These are phyloP conservation scores for Quercus tomentella DNA, from an alignment of 331 rosid genomes.

Conservation along the genomic window DNA sequence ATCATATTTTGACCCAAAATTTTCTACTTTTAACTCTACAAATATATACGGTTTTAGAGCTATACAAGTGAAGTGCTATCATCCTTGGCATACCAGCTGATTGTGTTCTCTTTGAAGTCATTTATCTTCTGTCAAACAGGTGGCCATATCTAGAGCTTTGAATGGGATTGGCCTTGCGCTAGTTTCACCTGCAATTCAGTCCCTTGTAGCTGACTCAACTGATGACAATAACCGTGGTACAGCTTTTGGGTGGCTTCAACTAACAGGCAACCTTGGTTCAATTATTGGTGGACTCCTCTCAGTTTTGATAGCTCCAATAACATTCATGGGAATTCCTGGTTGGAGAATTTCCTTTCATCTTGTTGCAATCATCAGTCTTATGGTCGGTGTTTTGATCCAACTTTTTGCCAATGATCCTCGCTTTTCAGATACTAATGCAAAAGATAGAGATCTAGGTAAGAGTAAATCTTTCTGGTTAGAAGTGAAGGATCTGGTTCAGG, in stretches of 20 bases:
- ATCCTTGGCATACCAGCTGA: conserved; percentile 5
- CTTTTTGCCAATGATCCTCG: conserved; percentile 80
- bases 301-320: conserved; percentile 67
- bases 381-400: conserved; percentile 64
- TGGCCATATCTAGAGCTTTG: conserved; percentile 83
- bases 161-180: conserved; percentile 96
- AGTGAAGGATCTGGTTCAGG: conserved; percentile 57
- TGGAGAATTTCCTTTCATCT: conserved; percentile 91
- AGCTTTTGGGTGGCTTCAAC: conserved; percentile 97
- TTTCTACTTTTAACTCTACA: background rate
- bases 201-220: conserved; percentile 93
- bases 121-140: conserved; percentile 46
- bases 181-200: conserved; percentile 89
- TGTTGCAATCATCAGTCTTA: conserved; percentile 72
- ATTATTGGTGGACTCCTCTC: conserved; percentile 79
- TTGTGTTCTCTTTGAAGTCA: conserved; percentile 31
- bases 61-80: background rate
- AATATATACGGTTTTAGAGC: background rate
- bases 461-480: conserved; percentile 53
- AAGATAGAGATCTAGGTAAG: conserved; percentile 21
- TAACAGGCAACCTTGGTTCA: conserved; percentile 80
- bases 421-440: conserved; percentile 32
- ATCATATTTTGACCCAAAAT: no score
- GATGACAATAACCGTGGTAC: conserved; percentile 73
- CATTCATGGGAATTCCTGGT: conserved; percentile 82